Conservation (phyloP, 371 early-diverging fungal genomes). For the Actinomucor elegans region DNA sequence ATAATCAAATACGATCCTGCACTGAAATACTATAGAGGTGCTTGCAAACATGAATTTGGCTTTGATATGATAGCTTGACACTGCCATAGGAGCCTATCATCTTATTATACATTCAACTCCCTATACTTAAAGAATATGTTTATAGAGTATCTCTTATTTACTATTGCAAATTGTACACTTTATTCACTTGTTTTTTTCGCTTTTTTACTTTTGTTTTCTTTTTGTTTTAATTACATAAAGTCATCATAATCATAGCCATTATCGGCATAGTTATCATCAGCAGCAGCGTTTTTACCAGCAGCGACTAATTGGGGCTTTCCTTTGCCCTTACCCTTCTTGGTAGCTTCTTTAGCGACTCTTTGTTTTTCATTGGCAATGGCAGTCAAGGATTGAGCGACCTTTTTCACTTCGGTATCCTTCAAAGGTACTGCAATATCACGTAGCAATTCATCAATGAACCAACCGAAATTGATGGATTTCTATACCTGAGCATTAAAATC, state of each 20-base stretch:
- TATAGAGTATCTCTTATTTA: too few species aligned
- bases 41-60: too few species aligned
- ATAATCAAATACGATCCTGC: too few species aligned
- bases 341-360: conserved; percentile 68
- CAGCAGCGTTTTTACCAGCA: conserved; percentile 48
- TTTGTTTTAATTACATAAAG: conserved; percentile 67
- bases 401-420: conserved; percentile 82
- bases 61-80: too few species aligned
- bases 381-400: conserved; percentile 73
- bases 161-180: too few species aligned
- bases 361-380: conserved; percentile 92
- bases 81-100: too few species aligned
- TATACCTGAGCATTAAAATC: too few species aligned
- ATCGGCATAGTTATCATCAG: conserved; percentile 31
- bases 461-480: conserved; percentile 53
- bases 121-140: too few species aligned
- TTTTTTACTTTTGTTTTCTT: conserved; percentile 10
- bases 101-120: too few species aligned
- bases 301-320: conserved; percentile 57
- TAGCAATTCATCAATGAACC: conserved; percentile 78
- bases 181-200: too few species aligned
- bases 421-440: conserved; percentile 78
- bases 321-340: conserved; percentile 70
- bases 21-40: too few species aligned
- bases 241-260: conserved; percentile 75